These are phyloP conservation scores for Cladosporium halotolerans DNA, from an alignment of 2,329 filamentous ascomycete species.

Conservation along the genomic window DNA sequence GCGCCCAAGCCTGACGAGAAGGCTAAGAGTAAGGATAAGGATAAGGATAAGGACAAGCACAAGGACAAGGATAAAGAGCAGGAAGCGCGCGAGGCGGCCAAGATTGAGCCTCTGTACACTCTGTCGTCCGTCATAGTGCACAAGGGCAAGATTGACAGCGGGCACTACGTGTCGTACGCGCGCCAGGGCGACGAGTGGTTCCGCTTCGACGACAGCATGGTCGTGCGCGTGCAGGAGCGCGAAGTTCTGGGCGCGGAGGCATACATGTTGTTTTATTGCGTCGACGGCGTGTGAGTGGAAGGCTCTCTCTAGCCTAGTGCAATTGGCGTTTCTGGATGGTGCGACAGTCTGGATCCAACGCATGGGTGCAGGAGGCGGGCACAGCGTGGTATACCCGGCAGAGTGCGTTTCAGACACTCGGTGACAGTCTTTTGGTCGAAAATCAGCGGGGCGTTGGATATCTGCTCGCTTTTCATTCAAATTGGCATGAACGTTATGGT, in stretches of 20 bases:
- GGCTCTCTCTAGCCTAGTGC: background rate
- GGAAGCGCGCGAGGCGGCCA: constrained; percentile 18
- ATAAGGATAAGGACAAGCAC: constrained; percentile 13
- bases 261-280: constrained; percentile 77
- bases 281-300: constrained; percentile 15
- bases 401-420: too few relatives aligned
- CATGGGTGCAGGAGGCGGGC: too few relatives aligned
- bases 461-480: too few relatives aligned
- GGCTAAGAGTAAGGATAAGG: constrained; percentile 13
- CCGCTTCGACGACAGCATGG: constrained; percentile 90
- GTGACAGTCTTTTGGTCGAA: too few relatives aligned
- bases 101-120: constrained; percentile 67
- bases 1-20: constrained; percentile 8
- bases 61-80: constrained; percentile 7
- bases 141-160: constrained; percentile 85
- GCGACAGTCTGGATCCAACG: too few relatives aligned
- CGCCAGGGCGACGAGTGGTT: constrained; percentile 85
- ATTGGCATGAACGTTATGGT: background rate
- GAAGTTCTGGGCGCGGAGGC: constrained; percentile 82
- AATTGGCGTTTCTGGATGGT: too few relatives aligned
- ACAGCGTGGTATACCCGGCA: too few relatives aligned
- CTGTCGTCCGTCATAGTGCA: constrained; percentile 87
- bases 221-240: constrained; percentile 70
- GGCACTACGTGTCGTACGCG: constrained; percentile 88
- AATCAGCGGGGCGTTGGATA: too few relatives aligned